Evolutionary conservation across 768 basidiomycete species (phyloP), one percentile per base, ranked within the genome.

Genomic region (Coprinopsis cinerea): DNA sequence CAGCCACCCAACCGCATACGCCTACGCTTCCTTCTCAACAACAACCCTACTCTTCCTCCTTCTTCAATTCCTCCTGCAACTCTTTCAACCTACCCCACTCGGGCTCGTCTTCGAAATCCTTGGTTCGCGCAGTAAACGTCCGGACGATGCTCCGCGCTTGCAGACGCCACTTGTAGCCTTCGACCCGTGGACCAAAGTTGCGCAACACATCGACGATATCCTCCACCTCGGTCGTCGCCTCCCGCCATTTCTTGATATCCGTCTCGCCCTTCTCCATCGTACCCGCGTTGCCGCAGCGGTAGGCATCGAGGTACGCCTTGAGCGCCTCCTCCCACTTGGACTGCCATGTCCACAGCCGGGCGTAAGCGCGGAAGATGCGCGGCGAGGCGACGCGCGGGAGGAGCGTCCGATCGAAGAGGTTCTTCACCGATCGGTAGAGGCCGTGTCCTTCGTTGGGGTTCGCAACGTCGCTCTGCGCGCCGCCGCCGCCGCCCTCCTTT

Each of bases 121-220:
- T 83, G 52, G 89, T 91, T 52, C 89, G 74, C 5, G 88, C 94
- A 67, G 90, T 77, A 67, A 97, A 98, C 45, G 84, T 87, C 67
- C 94, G 74, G 52, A 97, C 77, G 49, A 97, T 74, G 53, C 91
- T 93, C 47, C 86, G 77, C 37, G 83, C 90, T 67, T 95, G 91
- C 58, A 88, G 77, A 64, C 74, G 79, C 96, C 96, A 98, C 54
- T 83, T 85, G 49, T 58, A 64, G 23, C 64, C 66, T 35, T 69
- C 75, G 32, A 77, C 78, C 47, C 77, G 74, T 43, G 89, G 84
- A 1, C 95, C 93, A 56, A 93, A 81, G 64, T 91, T 92, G 54
- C 78, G 74, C 58, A 97, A 67, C 18, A 92, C 73, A 57, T 88
- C 90, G 22, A 94, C 86, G 2, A 91, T 73, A 24, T 95, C 92